phyloP scores from a whole-genome alignment of 371 early-diverging fungal species.

The Mucor irregularis region DNA sequence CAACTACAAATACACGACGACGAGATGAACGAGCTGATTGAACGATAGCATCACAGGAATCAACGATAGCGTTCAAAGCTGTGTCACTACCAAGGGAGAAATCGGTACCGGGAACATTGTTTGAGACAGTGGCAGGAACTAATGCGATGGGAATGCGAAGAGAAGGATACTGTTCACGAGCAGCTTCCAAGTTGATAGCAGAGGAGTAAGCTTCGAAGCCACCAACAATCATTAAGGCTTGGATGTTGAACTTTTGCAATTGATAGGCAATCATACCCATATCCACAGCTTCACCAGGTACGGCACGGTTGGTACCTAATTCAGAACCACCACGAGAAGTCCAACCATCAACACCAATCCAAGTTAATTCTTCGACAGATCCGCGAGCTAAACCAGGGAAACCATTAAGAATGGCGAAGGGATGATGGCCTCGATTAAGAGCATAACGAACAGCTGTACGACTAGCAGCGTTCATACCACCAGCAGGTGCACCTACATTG shows the following conservation, averaged over 20 bases:
- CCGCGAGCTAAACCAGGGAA: slow-evolving; percentile 91
- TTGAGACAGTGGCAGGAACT: slow-evolving; percentile 96
- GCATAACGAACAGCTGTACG: slow-evolving; percentile 88
- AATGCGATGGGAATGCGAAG: slow-evolving; percentile 93
- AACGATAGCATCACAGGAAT: slow-evolving; percentile 92
- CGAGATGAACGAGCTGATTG: slow-evolving; percentile 89
- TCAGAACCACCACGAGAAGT: slow-evolving; percentile 91
- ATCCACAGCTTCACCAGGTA: slow-evolving; percentile 80
- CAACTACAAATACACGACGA: slow-evolving; percentile 97
- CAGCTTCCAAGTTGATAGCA: slow-evolving; percentile 67
- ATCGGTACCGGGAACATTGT: slow-evolving; percentile 99
- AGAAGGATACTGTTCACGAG: slow-evolving; percentile 77
- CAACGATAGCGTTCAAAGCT: slow-evolving; percentile 95
- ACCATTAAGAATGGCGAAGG: slow-evolving; percentile 91
- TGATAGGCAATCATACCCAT: slow-evolving; percentile 73
- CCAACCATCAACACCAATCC: slow-evolving; percentile 93
- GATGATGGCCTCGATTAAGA: slow-evolving; percentile 81
- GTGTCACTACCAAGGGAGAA: slow-evolving; percentile 56
- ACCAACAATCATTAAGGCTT: slow-evolving; percentile 92
- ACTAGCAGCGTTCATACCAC: slow-evolving; percentile 98
- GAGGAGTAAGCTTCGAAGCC: slow-evolving; percentile 93
- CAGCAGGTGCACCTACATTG: slow-evolving; percentile 95
- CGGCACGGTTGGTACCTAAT: slow-evolving; percentile 93
- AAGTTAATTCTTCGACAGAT: slow-evolving; percentile 71
- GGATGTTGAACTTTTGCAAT: slow-evolving; percentile 87